Evolutionary conservation across 495 filamentous ascomycete genomes (phyloP).

Genomic region (Aspergillus bertholletiae): DNA sequence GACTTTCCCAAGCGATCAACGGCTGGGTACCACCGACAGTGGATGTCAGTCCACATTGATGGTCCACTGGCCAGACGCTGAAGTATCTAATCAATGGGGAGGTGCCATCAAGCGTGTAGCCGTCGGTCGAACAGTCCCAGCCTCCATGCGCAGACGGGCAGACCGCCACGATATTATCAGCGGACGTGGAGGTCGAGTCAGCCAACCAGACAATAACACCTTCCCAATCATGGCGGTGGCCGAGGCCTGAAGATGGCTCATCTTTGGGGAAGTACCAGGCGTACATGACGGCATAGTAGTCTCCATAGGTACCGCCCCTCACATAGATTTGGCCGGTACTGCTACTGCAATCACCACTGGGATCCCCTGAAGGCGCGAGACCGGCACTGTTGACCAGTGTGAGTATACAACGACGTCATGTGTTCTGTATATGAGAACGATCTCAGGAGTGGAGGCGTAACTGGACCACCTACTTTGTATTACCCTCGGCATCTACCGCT

Average conservation of each 20-base stretch:
- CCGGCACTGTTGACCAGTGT: slow-evolving; percentile 29
- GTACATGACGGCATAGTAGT: slow-evolving; percentile 48
- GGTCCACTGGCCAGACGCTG: slow-evolving; percentile 47
- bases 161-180: slow-evolving; percentile 47
- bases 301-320: slow-evolving; percentile 30
- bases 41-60: slow-evolving; percentile 40
- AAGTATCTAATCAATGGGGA: slow-evolving; percentile 45
- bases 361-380: slow-evolving; percentile 31
- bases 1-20: slow-evolving; percentile 51
- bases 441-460: neutral
- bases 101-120: slow-evolving; percentile 33
- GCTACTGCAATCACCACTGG: slow-evolving; percentile 36
- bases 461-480: slow-evolving; percentile 40
- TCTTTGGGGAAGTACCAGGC: slow-evolving; percentile 53
- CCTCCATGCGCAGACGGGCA: slow-evolving; percentile 49
- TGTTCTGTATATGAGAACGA: neutral
- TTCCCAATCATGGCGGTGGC: slow-evolving; percentile 52
- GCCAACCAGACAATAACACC: slow-evolving; percentile 48
- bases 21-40: slow-evolving; percentile 49
- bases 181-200: slow-evolving; percentile 26
- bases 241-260: slow-evolving; percentile 35
- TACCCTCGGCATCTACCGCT: slow-evolving; percentile 45
- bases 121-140: slow-evolving; percentile 45
- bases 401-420: neutral
- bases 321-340: slow-evolving; percentile 52